Base-by-base conservation (phyloP, 139 green algal genomes). In the Eudorina sp. region DNA sequence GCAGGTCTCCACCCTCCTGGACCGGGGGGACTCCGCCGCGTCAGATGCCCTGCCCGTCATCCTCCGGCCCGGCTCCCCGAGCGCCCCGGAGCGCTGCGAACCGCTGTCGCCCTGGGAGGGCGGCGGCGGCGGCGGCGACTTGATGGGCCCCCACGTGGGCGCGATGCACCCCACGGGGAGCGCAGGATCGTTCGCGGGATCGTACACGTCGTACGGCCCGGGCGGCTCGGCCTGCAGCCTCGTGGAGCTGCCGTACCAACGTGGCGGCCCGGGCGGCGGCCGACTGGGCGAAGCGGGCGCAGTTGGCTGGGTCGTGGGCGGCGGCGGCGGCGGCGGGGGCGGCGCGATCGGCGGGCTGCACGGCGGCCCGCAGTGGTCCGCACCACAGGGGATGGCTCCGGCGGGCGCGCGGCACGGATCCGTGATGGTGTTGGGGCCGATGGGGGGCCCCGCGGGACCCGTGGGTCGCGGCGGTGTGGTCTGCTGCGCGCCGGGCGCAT, bases 401-500 rank as follows among this genome's bases (percentile, higher is more conserved):
- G n/a, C n/a, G n/a, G n/a, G n/a, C n/a, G n/a, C 34, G 43, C 77
- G 38, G 6, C 53, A 72, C 3, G 25, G 43, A 40, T 46, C 80
- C 40, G 0, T 27, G n/a, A 23, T 43, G 25, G 13, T 62, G 43
- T 8, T 76, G 36, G 84, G 64, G 18, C 60, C 60, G 29, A 18
- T 72, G 53, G 45, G 45, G 0, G 31, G n/a, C 43, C 18, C 3
- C 70, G 23, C 31, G 45, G n/a, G 31, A 31, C 8, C 8, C 81
- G 62, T 21, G 40, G 27, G 27, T 11, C 18, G 29, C 19, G 55
- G 53, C 43, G 84, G 70, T 29, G 94, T 97, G n/a, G 92, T 95
- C 29, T 96, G 91, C 75, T 85, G 98, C 60, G 92, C 94, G 48
- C 94, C 95, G 2, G 92, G 92, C 9, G 94, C 92, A 16, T 97